Percentiles rank a stretch among this genome's conserved stretches.
phyloP scores from a whole-genome alignment of 805 yeast genomes.

The Cyberlindnera lachancei region DNA sequence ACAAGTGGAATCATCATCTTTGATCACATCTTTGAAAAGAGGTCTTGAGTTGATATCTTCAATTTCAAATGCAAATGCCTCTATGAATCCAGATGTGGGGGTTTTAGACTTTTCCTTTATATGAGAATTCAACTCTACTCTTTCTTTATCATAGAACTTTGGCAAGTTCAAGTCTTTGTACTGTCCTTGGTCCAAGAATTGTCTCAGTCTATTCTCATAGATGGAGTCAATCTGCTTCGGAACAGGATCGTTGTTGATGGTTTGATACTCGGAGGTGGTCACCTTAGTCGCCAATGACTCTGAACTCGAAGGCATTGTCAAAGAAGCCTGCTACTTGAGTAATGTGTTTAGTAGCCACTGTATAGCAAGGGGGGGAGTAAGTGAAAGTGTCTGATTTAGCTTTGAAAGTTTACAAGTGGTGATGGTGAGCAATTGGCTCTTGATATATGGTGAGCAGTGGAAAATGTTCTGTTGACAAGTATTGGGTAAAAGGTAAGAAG shows the following conservation, averaged over 20 bases:
- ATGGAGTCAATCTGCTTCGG: slow-evolving; percentile 72
- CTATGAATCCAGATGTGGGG: slow-evolving; percentile 37
- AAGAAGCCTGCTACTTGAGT: no score
- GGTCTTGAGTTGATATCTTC: slow-evolving; percentile 48
- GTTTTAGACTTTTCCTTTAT: slow-evolving; percentile 18
- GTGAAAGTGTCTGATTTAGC: no score
- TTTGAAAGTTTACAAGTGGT: no score
- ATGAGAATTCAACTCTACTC: slow-evolving; percentile 40
- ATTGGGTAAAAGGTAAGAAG: no score
- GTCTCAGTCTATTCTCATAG: slow-evolving; percentile 66
- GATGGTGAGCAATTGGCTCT: no score
- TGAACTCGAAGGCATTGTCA: no score
- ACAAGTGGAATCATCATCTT: slow-evolving; percentile 20
- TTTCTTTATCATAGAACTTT: slow-evolving; percentile 60
- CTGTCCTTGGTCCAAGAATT: slow-evolving; percentile 75
- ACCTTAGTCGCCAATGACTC: slow-evolving; percentile 11
- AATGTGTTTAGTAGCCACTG: no score
- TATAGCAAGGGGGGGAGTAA: no score
- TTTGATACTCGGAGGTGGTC: slow-evolving; percentile 26
- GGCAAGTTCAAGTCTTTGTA: slow-evolving; percentile 70
- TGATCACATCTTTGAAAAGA: slow-evolving; percentile 29
- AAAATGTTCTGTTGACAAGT: no score
- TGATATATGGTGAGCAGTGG: no score
- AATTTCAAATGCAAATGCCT: slow-evolving; percentile 63
- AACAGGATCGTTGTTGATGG: slow-evolving; percentile 45